Base-by-base conservation (phyloP, 2,329 filamentous ascomycete species). In the Lachnellula occidentalis region DNA sequence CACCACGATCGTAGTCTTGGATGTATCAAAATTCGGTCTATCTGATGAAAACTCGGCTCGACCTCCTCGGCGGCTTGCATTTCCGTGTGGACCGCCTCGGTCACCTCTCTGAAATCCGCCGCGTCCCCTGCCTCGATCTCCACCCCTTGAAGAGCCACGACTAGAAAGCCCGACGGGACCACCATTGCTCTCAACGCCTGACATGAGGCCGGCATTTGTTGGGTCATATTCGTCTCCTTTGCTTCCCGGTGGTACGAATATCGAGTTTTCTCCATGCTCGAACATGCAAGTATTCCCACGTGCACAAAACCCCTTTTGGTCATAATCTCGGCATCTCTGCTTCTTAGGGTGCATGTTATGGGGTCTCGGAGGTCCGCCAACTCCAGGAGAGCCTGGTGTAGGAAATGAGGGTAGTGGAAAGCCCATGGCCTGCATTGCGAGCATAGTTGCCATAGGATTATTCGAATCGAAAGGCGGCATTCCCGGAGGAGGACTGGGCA, bases 241-340 rank as follows among this genome's bases (percentile, higher is more conserved):
- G 15, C 58, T 56, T 41, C 51, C 58, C 34, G 64, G 64, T 34
- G 70, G 69, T 31, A 70, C 66, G 56, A 66, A 71, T 41, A 77
- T 72, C 12, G 76, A 74, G 58, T 82, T 77, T 49, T 77, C 75
- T 8, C 80, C 82, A 66, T 92, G 88, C 61, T 90, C 83, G 63
- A 81, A 90, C 39, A 76, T 78, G 70, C 88, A 92, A 21, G 77
- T 79, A 62, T 76, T 81, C 3, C 87, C 86, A 39, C 83, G 74
- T 5, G 82, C 78, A 66, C 88, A 92, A 64, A 80, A 89, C 0
- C 88, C 88, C 61, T 88, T 88, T 1, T 73, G 80, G 55, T 90
- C 86, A 63, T 87, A 90, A 67, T 90, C 85, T 54, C 80, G 76
- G 65, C 88, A 92, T 55, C 81, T 68, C 37, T 68, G 53, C 46